Conservation (phyloP, 129 eudicot genomes). For the Flaveria sonorensis region DNA sequence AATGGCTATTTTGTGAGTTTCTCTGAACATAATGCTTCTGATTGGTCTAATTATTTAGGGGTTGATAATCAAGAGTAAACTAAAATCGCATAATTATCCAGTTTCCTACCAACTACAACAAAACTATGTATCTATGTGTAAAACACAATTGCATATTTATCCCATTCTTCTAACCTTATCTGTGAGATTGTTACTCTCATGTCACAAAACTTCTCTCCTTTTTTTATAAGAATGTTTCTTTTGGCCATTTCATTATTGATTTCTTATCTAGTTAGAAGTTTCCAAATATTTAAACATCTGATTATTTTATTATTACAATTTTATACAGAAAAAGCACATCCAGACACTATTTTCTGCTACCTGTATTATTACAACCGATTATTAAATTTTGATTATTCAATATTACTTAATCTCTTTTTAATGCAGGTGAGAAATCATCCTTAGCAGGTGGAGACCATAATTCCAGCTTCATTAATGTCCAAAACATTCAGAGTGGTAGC, state of each 20-base stretch:
- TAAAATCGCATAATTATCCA: not conserved
- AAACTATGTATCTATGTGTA: not conserved
- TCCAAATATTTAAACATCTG: not conserved
- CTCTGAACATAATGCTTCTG: not conserved
- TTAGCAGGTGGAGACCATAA: constrained; percentile 47
- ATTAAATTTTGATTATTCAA: too few species aligned
- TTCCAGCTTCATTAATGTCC: constrained; percentile 45
- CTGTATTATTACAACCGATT: too few species aligned
- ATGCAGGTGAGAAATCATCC: constrained; percentile 50
- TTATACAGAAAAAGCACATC: not conserved
- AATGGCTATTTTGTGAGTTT: not conserved
- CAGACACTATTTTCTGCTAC: not conserved
- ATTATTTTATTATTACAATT: not conserved
- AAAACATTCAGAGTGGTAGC: constrained; percentile 54
- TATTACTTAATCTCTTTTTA: too few species aligned
- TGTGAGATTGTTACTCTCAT: not conserved
- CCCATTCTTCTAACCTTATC: not conserved
- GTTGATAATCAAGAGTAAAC: constrained; percentile 1
- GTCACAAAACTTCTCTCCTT: not conserved
- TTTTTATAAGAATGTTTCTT: not conserved
- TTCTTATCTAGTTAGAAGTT: not conserved
- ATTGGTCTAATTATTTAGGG: not conserved
- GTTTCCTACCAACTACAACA: not conserved
- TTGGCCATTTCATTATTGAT: not conserved
- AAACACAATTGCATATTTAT: not conserved